Evolutionary conservation across 1,284 basidiomycete genomes (phyloP), one percentile per base, ranked within the genome.

Genomic region (Rhodotorula glutinis): DNA sequence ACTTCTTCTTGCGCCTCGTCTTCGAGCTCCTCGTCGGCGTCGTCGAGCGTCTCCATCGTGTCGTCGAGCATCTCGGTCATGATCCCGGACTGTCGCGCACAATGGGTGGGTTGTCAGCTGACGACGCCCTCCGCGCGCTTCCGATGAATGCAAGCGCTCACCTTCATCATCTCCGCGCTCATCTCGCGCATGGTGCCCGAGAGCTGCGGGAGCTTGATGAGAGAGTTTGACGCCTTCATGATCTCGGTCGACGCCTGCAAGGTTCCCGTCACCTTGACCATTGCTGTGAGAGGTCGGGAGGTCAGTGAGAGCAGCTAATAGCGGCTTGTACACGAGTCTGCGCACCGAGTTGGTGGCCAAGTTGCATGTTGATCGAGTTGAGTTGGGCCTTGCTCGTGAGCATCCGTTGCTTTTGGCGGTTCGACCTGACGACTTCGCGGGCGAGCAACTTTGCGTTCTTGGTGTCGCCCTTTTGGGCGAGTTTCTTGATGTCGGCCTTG

Each of bases 101-200:
- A 7, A n/a, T n/a, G n/a, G n/a, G n/a, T n/a, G n/a, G n/a, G n/a
- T n/a, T n/a, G n/a, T n/a, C n/a, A n/a, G n/a, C n/a, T n/a, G n/a
- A n/a, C n/a, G n/a, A n/a, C n/a, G n/a, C n/a, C n/a, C n/a, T n/a
- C n/a, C n/a, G n/a, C n/a, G n/a, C n/a, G n/a, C n/a, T n/a, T n/a
- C n/a, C n/a, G n/a, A n/a, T n/a, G n/a, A n/a, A n/a, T n/a, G n/a
- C n/a, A n/a, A n/a, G n/a, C n/a, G n/a, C 38, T 14, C 47, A 59
- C 58, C 85, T 98, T 98, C 73, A 91, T 97, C 93, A 98, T 97
- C 80, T 98, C 95, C 86, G 93, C 91, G 75, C 89, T 91, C 92
- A 98, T 95, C 77, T 97, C 90, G 40, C 92, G 86, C 96, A 99
- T 98, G 0, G 87, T 85, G 72, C 87, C 88, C 78, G 87, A 90